Evolutionary conservation across 2,329 filamentous ascomycete species (phyloP), one percentile per base, ranked within the genome.

Genomic region (Apiospora koreana): DNA sequence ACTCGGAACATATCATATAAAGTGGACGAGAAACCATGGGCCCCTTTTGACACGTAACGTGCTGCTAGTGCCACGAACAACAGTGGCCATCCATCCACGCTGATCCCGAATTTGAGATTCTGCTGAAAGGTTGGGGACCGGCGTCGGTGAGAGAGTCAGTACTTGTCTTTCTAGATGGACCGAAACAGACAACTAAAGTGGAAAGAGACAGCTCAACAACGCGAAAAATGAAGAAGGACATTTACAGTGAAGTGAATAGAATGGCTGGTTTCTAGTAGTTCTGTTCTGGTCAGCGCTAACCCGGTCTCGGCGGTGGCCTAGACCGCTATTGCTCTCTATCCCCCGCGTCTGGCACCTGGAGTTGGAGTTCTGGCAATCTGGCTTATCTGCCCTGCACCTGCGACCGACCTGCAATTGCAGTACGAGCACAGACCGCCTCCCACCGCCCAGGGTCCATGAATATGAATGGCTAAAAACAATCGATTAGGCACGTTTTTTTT

Each of bases 401-500:
- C 41, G 14, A 41, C 35, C 5, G 10, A 42, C 41, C 12, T 12
- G 41, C 41, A 43, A 43, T 18, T 3, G 18, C 18, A 46, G 14
- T 7, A 21, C 50, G n/a, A 62, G 54, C 54, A 62, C 54, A 62
- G 54, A 62, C 54, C 54, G 28, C 28, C 28, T 21, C 54, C 54
- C 54, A 62, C 54, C 54, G 54, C 31, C 54, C 54, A 38, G 54
- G 54, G 54, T 38, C 54, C 54, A n/a, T 18, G 54, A n/a, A 62
- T 62, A n/a, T 62, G 54, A 62, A 62, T 62, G 54, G 54, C 54
- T 9, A 62, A 62, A 62, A 62, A 62, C 54, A 62, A 62, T 38
- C 54, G 9, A 18, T 9, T 38, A 38, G 28, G 31, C 31, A 62
- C 31, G 16, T 21, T 38, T 38, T 58, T 58, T 62, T 35, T 62